These are phyloP conservation scores for Rhizopogon rudus DNA, from an alignment of 768 basidiomycete species.

Conservation along the genomic window DNA sequence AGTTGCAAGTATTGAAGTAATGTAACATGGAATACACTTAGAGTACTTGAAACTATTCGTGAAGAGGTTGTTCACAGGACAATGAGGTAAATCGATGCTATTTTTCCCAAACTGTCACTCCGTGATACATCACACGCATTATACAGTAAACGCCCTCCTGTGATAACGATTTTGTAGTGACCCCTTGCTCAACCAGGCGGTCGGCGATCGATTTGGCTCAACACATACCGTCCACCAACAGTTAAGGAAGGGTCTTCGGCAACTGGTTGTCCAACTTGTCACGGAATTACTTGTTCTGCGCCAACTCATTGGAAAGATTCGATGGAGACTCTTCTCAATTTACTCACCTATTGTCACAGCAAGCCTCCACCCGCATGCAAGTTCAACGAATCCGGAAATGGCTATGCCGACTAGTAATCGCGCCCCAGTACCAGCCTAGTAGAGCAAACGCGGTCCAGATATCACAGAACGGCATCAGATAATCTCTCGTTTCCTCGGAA, in stretches of 20 bases:
- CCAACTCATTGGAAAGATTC: not conserved
- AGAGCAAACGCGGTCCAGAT: not conserved
- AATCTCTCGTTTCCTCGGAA: constrained; percentile 59
- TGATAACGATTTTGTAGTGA: constrained; percentile 35
- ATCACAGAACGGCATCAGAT: not conserved
- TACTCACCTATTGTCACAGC: too few species aligned
- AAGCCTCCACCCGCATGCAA: too few species aligned
- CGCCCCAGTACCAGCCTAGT: not conserved
- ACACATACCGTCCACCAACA: constrained; percentile 35
- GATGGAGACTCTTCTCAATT: too few species aligned
- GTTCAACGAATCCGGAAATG: too few species aligned
- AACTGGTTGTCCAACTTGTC: constrained; percentile 30
- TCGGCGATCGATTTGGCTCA: constrained; percentile 35
- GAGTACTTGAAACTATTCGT: too few species aligned
- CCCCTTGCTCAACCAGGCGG: constrained; percentile 36
- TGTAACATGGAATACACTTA: too few species aligned
- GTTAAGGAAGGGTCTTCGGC: constrained; percentile 39
- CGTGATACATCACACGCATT: too few species aligned
- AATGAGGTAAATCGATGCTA: too few species aligned
- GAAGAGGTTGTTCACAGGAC: too few species aligned
- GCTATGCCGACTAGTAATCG: too few species aligned
- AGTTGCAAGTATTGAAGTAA: too few species aligned
- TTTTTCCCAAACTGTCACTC: too few species aligned
- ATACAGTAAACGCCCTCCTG: constrained; percentile 15
- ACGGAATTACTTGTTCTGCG: constrained; percentile 36